Evolutionary conservation across 805 yeast genomes (phyloP), one percentile per base, ranked within the genome.

Genomic region (Schwanniomyces sp.): DNA sequence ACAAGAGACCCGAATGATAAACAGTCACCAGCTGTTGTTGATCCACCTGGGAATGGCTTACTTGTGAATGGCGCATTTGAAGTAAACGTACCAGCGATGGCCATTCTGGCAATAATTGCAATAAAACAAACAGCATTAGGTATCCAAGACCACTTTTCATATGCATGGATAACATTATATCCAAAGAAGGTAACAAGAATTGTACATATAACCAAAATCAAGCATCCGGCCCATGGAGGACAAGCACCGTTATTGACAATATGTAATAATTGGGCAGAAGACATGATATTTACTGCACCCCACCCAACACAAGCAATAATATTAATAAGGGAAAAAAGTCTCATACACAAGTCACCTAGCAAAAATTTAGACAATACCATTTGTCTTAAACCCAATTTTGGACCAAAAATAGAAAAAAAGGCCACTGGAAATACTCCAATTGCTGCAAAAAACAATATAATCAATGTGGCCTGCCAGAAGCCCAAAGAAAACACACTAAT

Each of bases 161-260:
- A 91, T 6, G 72, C 44, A 64, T 91, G 97, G 52, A 91, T 88
- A 49, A 84, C 82, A 52, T 79, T 80, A 76, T 91, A 89, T 52
- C 97, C 97, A 55, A 90, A 87, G 63, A 90, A 78, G 11, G 96
- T 80, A 39, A 91, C 85, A 29, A 85, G 7, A 51, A 88, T 79
- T 44, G 96, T 88, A 52, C 79, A 74, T 37, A 82, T 47, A 30
- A 87, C 79, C 58, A 91, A 72, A 49, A 91, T 79, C 44, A 91
- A 59, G 67, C 95, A 85, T 29, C 94, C 97, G 34, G 90, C 97
- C 94, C 96, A 88, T 34, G 92, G 87, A 34, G 97, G 97, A 55
- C 86, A 72, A 21, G 72, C 71, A 32, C 74, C 75, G 52, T 74
- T 72, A 72, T 89, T 89, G 50, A 91, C 85, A 62, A 86, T 81